Base-by-base conservation (phyloP, 2,329 filamentous ascomycete species). In the Cercospora sesami region DNA sequence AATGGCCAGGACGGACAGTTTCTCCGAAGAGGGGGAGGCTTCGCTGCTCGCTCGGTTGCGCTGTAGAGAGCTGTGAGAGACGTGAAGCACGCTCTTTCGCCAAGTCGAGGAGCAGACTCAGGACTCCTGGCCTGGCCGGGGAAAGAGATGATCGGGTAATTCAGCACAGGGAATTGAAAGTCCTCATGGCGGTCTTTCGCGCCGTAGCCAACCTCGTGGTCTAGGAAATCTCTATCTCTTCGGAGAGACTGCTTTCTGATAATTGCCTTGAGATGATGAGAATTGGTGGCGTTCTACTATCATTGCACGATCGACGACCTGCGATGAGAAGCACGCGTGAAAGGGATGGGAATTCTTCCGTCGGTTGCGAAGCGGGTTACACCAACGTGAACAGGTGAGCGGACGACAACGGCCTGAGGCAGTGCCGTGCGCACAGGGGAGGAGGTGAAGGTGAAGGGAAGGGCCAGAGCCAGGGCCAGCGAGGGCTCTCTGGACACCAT, bases 321-420 rank as follows among this genome's bases (percentile, higher is more conserved):
- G 48, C 48, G 31, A 28, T 21, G 23, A 31, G 42, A 48, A 57
- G 61, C 51, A 42, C 33, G 51, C 23, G 51, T 42, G 51, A 57
- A 33, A 26, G 53, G 62, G 62, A 26, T 51, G 48, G 33, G 51
- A 42, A 42, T 21, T 36, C 9, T 9, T 36, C 12, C 36, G 62
- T 57, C 48, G 61, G 45, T 63, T 64, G 62, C 18, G 31, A 39
- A 18, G 62, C 48, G 62, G 48, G 31, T 28, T 9, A 14, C 45
- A 23, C 10, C 10, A 26, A 51, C 45, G 45, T 21, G 14, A 12
- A 23, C 45, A 23, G 45, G 9, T 51, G 18, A 51, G 45, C 9
- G 45, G 18, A 51, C 18, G 21, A 12, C 45, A 51, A 23, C 45
- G 10, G 42, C 42, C 42, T 48, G 18, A 48, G 42, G 42, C 42